Evolutionary conservation across 2,329 filamentous ascomycete species (phyloP).

Genomic region (Colletotrichum tropicale): DNA sequence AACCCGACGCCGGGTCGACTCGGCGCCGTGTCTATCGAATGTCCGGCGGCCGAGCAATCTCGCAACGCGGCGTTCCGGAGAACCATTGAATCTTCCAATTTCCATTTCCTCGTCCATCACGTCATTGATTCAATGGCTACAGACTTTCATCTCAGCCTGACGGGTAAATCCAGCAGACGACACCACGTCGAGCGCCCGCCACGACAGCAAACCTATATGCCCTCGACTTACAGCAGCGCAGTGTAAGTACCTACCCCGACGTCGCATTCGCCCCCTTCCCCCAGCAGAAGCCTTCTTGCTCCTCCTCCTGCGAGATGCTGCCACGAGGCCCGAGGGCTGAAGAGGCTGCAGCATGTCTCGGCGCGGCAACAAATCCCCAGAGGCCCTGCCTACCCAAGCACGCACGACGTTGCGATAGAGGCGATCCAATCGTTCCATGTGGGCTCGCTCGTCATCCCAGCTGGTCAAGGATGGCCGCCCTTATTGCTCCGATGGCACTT

Average conservation of each 20-base stretch:
- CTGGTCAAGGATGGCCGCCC: neutral
- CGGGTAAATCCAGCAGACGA: neutral
- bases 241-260: neutral
- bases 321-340: slow-evolving; percentile 9
- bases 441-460: neutral
- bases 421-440: slow-evolving; percentile 1
- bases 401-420: neutral
- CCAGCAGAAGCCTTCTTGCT: fast-evolving
- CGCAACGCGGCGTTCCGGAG: neutral
- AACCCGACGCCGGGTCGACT: neutral
- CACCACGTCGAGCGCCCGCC: neutral
- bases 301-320: slow-evolving; percentile 1
- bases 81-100: neutral
- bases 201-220: neutral
- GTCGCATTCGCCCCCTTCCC: neutral
- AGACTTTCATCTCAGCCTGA: neutral
- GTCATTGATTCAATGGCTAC: neutral
- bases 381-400: neutral
- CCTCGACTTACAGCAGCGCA: neutral
- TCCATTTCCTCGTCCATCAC: neutral
- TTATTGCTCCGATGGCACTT: neutral
- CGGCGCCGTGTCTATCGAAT: neutral
- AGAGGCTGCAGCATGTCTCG: slow-evolving; percentile 17
- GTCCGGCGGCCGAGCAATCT: neutral
- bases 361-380: neutral